Evolutionary conservation across 176 grass and related monocot species (phyloP).

Genomic region (Otatea glauca): DNA sequence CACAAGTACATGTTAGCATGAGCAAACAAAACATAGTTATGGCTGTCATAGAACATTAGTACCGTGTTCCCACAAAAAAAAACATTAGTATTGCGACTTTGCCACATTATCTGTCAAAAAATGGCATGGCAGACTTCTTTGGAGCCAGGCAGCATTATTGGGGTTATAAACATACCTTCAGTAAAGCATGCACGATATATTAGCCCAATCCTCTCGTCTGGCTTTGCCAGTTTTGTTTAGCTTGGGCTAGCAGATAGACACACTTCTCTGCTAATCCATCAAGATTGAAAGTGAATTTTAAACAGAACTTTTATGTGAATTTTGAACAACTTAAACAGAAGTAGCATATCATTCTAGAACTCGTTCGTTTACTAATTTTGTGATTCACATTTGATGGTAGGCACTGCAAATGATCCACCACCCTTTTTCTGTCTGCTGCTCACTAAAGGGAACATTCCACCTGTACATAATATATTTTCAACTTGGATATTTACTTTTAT

Average conservation of each 20-base stretch:
- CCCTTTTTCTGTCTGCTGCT: background rate
- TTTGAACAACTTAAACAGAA: slow-evolving; percentile 12
- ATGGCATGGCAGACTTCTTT: slow-evolving; percentile 3
- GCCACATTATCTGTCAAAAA: background rate
- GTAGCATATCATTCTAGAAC: slow-evolving; percentile 10
- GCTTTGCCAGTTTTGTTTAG: background rate
- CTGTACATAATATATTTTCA: slow-evolving; percentile 15
- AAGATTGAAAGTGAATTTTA: background rate
- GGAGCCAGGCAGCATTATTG: background rate
- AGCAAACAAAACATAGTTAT: slow-evolving; percentile 32
- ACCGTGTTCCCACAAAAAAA: background rate
- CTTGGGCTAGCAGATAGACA: slow-evolving; percentile 11
- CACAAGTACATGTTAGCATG: slow-evolving; percentile 11
- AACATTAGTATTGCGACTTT: slow-evolving; percentile 9
- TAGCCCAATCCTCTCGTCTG: background rate
- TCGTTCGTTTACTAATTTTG: slow-evolving; percentile 17
- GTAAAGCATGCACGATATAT: slow-evolving; percentile 23
- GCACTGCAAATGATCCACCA: background rate
- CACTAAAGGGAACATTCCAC: background rate
- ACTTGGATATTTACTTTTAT: slow-evolving; percentile 19
- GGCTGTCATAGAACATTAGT: slow-evolving; percentile 1
- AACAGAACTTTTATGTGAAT: background rate
- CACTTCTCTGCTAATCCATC: slow-evolving; percentile 12
- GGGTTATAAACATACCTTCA: slow-evolving; percentile 22
- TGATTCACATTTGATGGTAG: background rate